Conservation (phyloP, 2,329 filamentous ascomycete species). For the Apiospora kogelbergensis region DNA sequence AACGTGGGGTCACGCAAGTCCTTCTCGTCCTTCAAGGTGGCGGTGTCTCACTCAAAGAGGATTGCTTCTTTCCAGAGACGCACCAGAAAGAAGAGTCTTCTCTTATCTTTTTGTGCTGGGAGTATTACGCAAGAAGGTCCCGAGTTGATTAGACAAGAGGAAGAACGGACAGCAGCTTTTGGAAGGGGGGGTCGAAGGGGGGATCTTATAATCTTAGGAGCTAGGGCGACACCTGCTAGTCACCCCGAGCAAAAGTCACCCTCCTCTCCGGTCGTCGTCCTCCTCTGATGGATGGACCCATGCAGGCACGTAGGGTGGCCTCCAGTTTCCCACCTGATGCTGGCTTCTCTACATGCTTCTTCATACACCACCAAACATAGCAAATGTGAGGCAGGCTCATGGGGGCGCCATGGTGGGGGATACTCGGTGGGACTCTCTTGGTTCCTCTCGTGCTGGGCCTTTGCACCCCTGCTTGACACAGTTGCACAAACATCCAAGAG, state of each 20-base stretch:
- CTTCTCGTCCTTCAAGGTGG: background rate
- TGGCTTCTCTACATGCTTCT: background rate
- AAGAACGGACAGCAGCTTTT: background rate
- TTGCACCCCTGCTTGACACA: background rate
- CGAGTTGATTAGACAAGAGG: background rate
- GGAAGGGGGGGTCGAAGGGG: conserved; percentile 1
- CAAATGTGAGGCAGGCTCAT: background rate
- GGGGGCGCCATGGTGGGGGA: background rate
- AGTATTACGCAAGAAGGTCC: conserved; percentile 1
- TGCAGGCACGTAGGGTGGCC: conserved; percentile 5
- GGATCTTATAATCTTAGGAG: conserved; percentile 5
- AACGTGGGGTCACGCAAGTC: conserved; percentile 6
- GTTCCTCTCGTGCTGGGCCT: background rate
- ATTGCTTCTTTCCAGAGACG: background rate
- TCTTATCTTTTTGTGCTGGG: background rate
- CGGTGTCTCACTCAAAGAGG: background rate
- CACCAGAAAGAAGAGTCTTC: background rate
- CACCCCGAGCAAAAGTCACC: background rate
- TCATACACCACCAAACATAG: background rate
- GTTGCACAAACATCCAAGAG: background rate
- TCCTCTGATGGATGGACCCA: background rate
- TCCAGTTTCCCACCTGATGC: background rate
- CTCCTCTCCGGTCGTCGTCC: background rate
- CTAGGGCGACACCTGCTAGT: background rate
- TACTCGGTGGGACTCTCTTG: background rate